These are phyloP conservation scores for Malania oleifera DNA, from an alignment of 164 flowering plant species.

Conservation along the genomic window DNA sequence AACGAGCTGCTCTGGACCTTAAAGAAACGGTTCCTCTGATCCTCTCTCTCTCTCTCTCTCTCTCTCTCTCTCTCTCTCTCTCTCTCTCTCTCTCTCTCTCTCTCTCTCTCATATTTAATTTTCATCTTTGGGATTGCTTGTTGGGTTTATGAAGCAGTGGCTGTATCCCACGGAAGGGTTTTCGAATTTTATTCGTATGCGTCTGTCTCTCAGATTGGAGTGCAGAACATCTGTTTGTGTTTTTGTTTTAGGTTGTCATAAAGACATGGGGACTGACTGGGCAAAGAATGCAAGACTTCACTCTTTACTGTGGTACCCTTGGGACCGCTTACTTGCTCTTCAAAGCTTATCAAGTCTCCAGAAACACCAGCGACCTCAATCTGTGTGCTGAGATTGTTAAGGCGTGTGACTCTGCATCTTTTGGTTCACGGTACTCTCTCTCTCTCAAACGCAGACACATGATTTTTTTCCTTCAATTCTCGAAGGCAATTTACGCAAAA, in stretches of 20 bases:
- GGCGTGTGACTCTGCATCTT: slow-evolving; percentile 45
- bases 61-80: no score
- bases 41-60: neutral
- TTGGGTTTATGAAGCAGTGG: neutral
- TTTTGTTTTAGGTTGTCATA: slow-evolving; percentile 39
- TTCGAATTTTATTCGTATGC: neutral
- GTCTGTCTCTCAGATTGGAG: neutral
- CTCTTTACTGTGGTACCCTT: slow-evolving; percentile 53
- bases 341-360: slow-evolving; percentile 37
- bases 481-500: no score
- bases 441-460: no score
- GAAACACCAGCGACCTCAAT: slow-evolving; percentile 31
- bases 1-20: neutral
- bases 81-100: no score
- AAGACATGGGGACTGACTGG: slow-evolving; percentile 43
- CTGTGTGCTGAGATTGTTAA: slow-evolving; percentile 47
- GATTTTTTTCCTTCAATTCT: no score
- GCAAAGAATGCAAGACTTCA: slow-evolving; percentile 32
- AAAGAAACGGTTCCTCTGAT: neutral
- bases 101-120: no score
- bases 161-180: neutral
- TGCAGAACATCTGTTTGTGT: slow-evolving; percentile 14
- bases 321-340: slow-evolving; percentile 58
- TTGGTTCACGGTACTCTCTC: slow-evolving; percentile 18
- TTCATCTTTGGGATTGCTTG: neutral